phyloP scores from a whole-genome alignment of 2,329 filamentous ascomycete genomes.

The Pseudogymnoascus verrucosus region DNA sequence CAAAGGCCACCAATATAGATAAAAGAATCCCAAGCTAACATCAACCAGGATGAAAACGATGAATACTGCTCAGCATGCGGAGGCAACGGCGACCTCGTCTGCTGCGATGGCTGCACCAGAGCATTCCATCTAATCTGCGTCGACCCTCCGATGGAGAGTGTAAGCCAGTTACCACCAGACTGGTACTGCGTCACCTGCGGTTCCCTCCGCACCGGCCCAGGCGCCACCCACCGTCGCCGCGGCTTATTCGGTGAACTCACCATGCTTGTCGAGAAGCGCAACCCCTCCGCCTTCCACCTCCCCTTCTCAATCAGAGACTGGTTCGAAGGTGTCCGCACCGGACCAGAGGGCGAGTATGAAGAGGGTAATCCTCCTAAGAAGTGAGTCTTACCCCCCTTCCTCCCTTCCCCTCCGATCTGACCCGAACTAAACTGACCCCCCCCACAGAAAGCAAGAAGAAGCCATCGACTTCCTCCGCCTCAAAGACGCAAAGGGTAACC shows the following conservation, averaged over 20 bases:
- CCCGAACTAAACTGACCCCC: not conserved
- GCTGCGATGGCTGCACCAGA: constrained; percentile 85
- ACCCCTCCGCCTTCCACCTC: constrained; percentile 64
- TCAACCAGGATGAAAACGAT: constrained; percentile 62
- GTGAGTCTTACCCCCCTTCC: constrained; percentile 46
- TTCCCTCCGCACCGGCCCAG: not conserved
- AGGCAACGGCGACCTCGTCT: constrained; percentile 76
- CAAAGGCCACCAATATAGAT: no score
- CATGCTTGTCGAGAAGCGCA: constrained; percentile 56
- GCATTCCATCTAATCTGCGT: constrained; percentile 88
- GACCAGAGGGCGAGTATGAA: constrained; percentile 71
- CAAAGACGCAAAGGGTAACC: constrained; percentile 63
- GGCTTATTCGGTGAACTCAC: constrained; percentile 57
- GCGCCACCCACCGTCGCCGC: constrained; percentile 36
- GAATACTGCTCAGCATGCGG: constrained; percentile 85
- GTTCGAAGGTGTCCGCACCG: constrained; percentile 73
- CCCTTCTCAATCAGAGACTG: constrained; percentile 63
- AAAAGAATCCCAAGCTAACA: not conserved
- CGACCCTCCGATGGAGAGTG: constrained; percentile 58
- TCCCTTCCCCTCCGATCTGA: not conserved
- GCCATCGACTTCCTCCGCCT: constrained; percentile 59
- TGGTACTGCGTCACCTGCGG: constrained; percentile 77
- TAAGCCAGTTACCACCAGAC: constrained; percentile 58
- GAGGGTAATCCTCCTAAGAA: constrained; percentile 49
- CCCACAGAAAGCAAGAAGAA: constrained; percentile 47